A percentile compares a stretch with the other conserved stretches of the same genome.
phyloP scores from a whole-genome alignment of 768 basidiomycete species.

The Tulasnella calospora region DNA sequence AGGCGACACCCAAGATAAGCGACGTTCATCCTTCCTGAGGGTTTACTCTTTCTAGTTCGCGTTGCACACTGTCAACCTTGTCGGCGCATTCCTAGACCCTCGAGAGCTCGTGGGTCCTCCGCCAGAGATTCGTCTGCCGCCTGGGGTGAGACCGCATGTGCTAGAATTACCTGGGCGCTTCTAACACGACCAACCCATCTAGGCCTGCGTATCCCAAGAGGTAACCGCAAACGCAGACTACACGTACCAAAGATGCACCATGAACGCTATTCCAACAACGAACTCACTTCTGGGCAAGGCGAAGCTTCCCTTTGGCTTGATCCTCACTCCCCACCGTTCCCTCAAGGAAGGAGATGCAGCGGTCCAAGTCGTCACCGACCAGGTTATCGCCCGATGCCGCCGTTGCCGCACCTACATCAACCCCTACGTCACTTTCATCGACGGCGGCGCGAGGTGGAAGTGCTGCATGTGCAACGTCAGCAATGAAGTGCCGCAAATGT shows the following conservation, averaged over 20 bases:
- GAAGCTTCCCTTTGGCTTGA: conserved; percentile 82
- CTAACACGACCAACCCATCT: background rate
- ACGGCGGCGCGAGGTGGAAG: conserved; percentile 96
- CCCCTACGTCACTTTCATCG: conserved; percentile 95
- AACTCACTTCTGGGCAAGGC: conserved; percentile 81
- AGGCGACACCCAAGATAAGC: background rate
- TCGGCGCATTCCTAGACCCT: conserved; percentile 90
- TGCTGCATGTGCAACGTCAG: conserved; percentile 99
- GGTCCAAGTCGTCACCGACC: conserved; percentile 88
- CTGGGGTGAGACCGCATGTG: conserved; percentile 46
- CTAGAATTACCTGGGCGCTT: no score
- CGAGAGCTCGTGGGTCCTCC: conserved; percentile 73
- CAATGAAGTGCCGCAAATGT: conserved; percentile 96
- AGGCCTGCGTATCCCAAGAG: conserved; percentile 68
- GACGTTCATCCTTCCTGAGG: background rate
- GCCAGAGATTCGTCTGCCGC: conserved; percentile 85
- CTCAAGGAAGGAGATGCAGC: conserved; percentile 64
- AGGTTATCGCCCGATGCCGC: conserved; percentile 91
- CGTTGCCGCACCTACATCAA: conserved; percentile 97
- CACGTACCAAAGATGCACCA: conserved; percentile 85
- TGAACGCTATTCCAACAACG: conserved; percentile 90
- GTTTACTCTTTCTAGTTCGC: conserved; percentile 44
- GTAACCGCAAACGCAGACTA: conserved; percentile 79
- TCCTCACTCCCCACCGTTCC: conserved; percentile 86
- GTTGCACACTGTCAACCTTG: conserved; percentile 82